Percentiles rank a stretch among this genome's conserved stretches.
These are phyloP conservation scores for Scheffersomyces spartinae DNA, from an alignment of 805 yeast species.

Conservation along the genomic window DNA sequence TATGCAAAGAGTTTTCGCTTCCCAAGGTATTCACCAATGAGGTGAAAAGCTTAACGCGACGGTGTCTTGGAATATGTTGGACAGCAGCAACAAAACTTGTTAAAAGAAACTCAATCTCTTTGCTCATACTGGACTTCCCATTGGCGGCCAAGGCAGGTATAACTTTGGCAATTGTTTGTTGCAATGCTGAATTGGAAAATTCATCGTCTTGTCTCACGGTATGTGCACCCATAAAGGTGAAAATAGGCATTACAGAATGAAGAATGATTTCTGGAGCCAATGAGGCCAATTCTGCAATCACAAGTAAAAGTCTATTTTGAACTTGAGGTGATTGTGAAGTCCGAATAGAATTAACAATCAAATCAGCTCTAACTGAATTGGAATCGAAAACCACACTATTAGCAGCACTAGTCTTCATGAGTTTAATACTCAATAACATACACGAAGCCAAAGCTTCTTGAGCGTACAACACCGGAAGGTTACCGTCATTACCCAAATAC, in stretches of 20 bases:
- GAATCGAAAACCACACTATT: slow-evolving; percentile 36
- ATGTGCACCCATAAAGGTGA: slow-evolving; percentile 98
- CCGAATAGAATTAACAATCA: slow-evolving; percentile 82
- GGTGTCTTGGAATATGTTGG: slow-evolving; percentile 91
- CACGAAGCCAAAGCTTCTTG: slow-evolving; percentile 87
- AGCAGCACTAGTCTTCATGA: slow-evolving; percentile 27
- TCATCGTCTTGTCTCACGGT: slow-evolving; percentile 95
- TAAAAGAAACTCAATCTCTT: slow-evolving; percentile 72
- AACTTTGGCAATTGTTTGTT: slow-evolving; percentile 80
- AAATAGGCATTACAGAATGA: slow-evolving; percentile 98
- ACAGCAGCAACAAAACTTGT: slow-evolving; percentile 91
- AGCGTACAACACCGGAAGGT: slow-evolving; percentile 79
- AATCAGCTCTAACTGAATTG: slow-evolving; percentile 72
- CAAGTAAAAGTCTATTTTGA: slow-evolving; percentile 76
- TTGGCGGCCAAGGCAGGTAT: slow-evolving; percentile 65
- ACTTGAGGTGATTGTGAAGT: slow-evolving; percentile 88
- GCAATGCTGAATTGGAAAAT: slow-evolving; percentile 84
- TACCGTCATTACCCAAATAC: slow-evolving; percentile 82
- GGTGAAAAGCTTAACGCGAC: slow-evolving; percentile 77
- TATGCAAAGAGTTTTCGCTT: slow-evolving; percentile 50
- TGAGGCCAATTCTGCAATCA: slow-evolving; percentile 78
- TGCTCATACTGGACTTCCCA: slow-evolving; percentile 34
- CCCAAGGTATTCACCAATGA: slow-evolving; percentile 72
- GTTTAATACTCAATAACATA: slow-evolving; percentile 57
- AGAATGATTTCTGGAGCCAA: slow-evolving; percentile 83